Evolutionary conservation across 192 early-diverging fungal genomes (phyloP), one percentile per base, ranked within the genome.

Genomic region (Coemansia asiatica): DNA sequence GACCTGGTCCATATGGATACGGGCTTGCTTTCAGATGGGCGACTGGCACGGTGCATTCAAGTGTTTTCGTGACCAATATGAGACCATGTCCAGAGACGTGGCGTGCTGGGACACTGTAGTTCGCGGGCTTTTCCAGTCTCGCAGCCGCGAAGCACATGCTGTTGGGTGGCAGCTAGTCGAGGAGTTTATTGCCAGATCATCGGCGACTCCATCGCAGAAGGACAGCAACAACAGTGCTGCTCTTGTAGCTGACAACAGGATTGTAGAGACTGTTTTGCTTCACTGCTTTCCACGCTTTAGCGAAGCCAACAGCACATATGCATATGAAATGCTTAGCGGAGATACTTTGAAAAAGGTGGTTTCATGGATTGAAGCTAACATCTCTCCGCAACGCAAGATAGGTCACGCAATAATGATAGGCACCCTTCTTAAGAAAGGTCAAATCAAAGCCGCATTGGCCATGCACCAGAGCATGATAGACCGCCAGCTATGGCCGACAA

Each of bases 1-100:
- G 16, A 81, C 78, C 2, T 44, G 63, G 18, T 48, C 68, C 0
- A 81, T 81, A 9, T 75, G 78, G 78, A 54, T 81, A 55, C 78
- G 78, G 4, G 78, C 78, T 1, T 72, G 69, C n/a, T 75, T 81
- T 58, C 73, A 66, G 5, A 22, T 38, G 12, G 68, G 63, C 28
- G 48, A 61, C 29, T 81, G 78, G 78, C 13, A 4, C 0, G 16
- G 38, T 2, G 78, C 62, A 13, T 60, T 27, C 7, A 21, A 26
- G 1, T 75, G 50, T 28, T 81, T 81, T 60, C 54, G 56, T 19
- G 28, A 12, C 4, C 36, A 75, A 29, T 40, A 23, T 15, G 58
- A 21, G 25, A 36, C 0, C 1, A 68, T 71, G 64, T 26, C 44
- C n/a, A 16, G 6, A n/a, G 72, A 75, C 25, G 28, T 60, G 1